Conservation (phyloP, 768 basidiomycete species). For the Tubosaeta sp. region DNA sequence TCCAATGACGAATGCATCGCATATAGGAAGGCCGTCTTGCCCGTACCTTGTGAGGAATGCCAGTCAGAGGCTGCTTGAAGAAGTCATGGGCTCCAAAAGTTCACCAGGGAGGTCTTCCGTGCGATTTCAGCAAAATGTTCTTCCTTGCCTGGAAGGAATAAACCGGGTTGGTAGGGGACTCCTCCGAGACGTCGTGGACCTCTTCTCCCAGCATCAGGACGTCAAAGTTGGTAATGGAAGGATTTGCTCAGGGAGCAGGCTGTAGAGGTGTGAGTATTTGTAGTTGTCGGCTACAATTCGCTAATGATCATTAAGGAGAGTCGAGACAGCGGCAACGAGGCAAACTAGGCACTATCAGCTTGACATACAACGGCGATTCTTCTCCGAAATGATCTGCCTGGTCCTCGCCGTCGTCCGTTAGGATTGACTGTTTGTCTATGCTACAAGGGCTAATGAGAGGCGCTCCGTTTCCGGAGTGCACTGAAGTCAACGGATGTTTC, state of each 20-base stretch:
- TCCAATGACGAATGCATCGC: constrained; percentile 79
- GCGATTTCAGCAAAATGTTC: constrained; percentile 77
- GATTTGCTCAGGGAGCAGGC: background rate
- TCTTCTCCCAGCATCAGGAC: constrained; percentile 28
- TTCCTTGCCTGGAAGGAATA: constrained; percentile 40
- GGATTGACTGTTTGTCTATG: too few species aligned
- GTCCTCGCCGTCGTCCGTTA: too few species aligned
- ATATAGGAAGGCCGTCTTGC: constrained; percentile 63
- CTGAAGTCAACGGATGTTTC: too few species aligned
- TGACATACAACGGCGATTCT: too few species aligned
- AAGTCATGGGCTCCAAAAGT: constrained; percentile 8
- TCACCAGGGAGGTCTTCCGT: constrained; percentile 84
- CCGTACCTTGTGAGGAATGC: constrained; percentile 55
- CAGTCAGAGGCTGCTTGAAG: constrained; percentile 10
- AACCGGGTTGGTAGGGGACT: constrained; percentile 12
- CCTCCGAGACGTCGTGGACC: constrained; percentile 16
- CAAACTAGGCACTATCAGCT: background rate
- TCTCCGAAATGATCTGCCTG: too few species aligned
- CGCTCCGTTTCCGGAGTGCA: too few species aligned
- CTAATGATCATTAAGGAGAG: background rate
- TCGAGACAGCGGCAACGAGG: background rate
- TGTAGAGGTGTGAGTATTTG: constrained; percentile 16
- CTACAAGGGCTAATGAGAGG: too few species aligned
- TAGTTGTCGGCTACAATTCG: constrained; percentile 28
- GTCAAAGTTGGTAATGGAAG: constrained; percentile 1